phyloP scores from a whole-genome alignment of 2,329 filamentous ascomycete genomes.

The Ustulina deusta region DNA sequence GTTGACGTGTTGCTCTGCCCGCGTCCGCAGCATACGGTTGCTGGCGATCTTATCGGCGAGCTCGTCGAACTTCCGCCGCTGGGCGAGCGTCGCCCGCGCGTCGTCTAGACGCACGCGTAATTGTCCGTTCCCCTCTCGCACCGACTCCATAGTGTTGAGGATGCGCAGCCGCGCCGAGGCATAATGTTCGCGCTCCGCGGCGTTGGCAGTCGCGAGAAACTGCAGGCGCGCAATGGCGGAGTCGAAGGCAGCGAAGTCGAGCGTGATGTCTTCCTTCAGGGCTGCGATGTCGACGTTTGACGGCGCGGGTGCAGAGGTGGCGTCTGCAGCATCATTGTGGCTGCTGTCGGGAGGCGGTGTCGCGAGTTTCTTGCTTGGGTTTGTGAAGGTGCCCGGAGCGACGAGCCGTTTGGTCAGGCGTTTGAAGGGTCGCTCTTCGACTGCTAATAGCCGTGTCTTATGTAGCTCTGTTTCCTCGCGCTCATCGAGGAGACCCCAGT shows the following conservation, averaged over 20 bases:
- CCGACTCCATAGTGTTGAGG: constrained; percentile 78
- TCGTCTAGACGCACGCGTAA: constrained; percentile 81
- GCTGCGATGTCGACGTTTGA: constrained; percentile 63
- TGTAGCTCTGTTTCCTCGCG: constrained; percentile 86
- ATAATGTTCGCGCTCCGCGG: constrained; percentile 85
- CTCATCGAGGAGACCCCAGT: constrained; percentile 72
- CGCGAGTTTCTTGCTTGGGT: constrained; percentile 64
- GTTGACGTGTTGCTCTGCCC: constrained; percentile 84
- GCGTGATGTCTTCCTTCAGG: constrained; percentile 84
- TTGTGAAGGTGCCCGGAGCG: constrained; percentile 73
- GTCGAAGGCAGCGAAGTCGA: constrained; percentile 91
- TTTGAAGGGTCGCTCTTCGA: constrained; percentile 93
- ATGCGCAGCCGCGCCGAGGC: constrained; percentile 83
- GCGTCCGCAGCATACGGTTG: constrained; percentile 80
- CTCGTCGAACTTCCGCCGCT: constrained; percentile 88
- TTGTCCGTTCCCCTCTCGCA: constrained; percentile 78
- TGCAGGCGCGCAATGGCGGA: constrained; percentile 88
- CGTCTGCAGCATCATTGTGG: constrained; percentile 50
- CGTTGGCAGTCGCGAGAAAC: constrained; percentile 85
- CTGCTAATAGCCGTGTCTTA: constrained; percentile 84
- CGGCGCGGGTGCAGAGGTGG: constrained; percentile 54
- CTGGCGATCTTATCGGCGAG: constrained; percentile 87
- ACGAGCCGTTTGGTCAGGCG: constrained; percentile 86
- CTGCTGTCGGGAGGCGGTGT: constrained; percentile 74
- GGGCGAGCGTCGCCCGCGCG: constrained; percentile 78